phyloP scores from a whole-genome alignment of 1,284 basidiomycete genomes.

The Ceratobasidium sp. region DNA sequence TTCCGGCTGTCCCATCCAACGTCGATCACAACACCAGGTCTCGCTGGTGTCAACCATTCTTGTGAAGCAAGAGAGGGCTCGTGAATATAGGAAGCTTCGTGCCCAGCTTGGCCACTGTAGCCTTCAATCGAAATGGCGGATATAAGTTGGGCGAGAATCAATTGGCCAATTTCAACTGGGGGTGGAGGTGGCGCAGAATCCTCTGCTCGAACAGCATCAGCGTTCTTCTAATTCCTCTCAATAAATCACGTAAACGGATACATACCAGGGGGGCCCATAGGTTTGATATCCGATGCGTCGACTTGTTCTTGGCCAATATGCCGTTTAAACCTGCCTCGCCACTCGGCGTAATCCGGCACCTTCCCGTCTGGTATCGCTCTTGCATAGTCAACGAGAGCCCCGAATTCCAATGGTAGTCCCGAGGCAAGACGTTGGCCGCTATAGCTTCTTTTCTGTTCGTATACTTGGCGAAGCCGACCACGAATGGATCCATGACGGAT shows the following conservation, averaged over 20 bases:
- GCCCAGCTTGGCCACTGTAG: not conserved
- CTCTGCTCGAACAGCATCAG: not conserved
- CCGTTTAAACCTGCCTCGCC: not conserved
- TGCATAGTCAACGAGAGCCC: conserved; percentile 52
- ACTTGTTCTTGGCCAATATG: not conserved
- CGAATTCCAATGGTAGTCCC: conserved; percentile 89
- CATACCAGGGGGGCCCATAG: no score
- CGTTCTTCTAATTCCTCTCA: no score
- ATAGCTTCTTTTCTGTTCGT: conserved; percentile 51
- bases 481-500: conserved; percentile 73
- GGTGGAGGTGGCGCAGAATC: not conserved
- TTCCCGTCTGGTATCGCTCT: not conserved
- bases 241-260: no score
- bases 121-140: not conserved
- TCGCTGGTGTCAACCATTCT: not conserved
- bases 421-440: conserved; percentile 70
- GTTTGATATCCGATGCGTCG: no score
- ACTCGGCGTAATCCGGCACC: conserved; percentile 59
- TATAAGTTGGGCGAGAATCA: not conserved
- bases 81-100: not conserved
- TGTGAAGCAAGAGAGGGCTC: not conserved
- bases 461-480: conserved; percentile 64
- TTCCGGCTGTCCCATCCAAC: not conserved
- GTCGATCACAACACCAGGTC: not conserved
- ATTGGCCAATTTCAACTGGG: not conserved